Base-by-base conservation (phyloP, 768 basidiomycete species). In the Rhodotorula babjevae region DNA sequence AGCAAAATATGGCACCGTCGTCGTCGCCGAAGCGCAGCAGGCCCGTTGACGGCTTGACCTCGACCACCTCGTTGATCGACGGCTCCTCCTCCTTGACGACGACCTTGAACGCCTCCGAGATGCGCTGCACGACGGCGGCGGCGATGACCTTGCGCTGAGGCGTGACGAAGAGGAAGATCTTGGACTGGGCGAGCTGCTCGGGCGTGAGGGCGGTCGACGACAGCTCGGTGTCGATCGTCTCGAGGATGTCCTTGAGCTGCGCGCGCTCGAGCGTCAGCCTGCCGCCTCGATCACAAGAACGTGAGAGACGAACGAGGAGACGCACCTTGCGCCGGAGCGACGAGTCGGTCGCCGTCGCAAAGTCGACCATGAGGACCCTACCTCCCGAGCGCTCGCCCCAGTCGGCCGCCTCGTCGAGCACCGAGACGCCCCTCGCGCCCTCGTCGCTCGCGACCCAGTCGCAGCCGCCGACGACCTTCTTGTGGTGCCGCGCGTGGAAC, bases 1-100 rank as follows among this genome's bases (percentile, higher is more conserved):
- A 74, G 73, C 77, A 78, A 40, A 76, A 76, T 21, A 78, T 60
- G 16, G 75, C 75, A 40, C 74, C 61, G 5, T 69, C 36, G 49
- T 72, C 73, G 40, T 74, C 77, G 19, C 71, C 77, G 36, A 76
- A 76, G 10, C 67, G 42, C 42, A 76, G 49, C 55, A 74, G 66
- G 0, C 31, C 29, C 5, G n/a, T 50, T 11, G 29, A 52, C 27
- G 23, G 25, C 23, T 52, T 25, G 11, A 23, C 25, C 25, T 52
- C 50, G 50, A 2, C 50, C 6, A 11, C 10, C 49, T 52, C 40
- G n/a, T 15, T 47, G 15, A 46, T 52, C 7, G 31, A 0, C 21
- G 15, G 14, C 8, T 47, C 52, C 21, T 56, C 70, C 40, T 58
- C 15, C 66, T 42, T 4, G 33, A n/a, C 42, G 27, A 77, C 69